Evolutionary conservation across 192 early-diverging fungal genomes (phyloP).

Genomic region (Gigaspora rosea): DNA sequence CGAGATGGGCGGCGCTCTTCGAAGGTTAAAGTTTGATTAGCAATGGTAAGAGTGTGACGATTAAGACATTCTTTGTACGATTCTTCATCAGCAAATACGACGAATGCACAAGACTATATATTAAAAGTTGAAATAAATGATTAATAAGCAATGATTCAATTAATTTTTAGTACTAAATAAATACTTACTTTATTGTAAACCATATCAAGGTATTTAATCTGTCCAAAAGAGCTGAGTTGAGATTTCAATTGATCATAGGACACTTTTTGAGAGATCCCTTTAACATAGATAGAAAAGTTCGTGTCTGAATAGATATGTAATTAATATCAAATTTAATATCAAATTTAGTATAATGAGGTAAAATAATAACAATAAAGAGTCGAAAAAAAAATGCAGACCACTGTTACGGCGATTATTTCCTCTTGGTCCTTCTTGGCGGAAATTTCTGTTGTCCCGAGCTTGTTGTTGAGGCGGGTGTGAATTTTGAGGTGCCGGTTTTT

Average conservation of each 20-base stretch:
- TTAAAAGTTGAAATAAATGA: background rate
- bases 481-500: conserved; percentile 17
- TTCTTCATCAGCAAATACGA: background rate
- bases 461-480: background rate
- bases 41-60: background rate
- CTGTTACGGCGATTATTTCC: background rate
- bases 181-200: conserved; percentile 48
- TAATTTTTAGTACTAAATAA: background rate
- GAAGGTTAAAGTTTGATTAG: background rate
- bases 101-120: conserved; percentile 12
- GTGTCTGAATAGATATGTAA: conserved; percentile 18
- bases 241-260: conserved; percentile 52
- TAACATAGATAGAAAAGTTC: conserved; percentile 56
- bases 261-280: conserved; percentile 56
- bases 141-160: background rate
- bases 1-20: background rate
- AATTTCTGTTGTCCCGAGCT: background rate
- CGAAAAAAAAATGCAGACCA: background rate
- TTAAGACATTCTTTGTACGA: background rate
- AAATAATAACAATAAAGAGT: background rate
- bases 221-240: conserved; percentile 58
- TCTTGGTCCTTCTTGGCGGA: background rate
- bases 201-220: conserved; percentile 62
- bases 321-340: background rate
- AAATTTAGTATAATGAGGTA: background rate